Evolutionary conservation across 805 yeast genomes (phyloP), one percentile per base, ranked within the genome.

Genomic region (Cyberlindnera sargentensis): DNA sequence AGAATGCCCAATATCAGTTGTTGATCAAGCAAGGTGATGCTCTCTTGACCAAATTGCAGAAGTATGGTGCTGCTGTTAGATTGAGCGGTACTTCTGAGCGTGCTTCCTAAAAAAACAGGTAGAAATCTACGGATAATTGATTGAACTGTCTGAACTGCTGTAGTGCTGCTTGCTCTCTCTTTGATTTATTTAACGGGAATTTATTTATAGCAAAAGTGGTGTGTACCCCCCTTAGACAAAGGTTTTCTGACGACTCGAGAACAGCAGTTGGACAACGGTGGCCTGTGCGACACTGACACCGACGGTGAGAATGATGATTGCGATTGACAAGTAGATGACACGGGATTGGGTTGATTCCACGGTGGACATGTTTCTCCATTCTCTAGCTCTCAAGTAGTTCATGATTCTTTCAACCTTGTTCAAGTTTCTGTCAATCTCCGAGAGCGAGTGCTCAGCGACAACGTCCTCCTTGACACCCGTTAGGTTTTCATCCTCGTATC

Each of bases 31-130:
- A 84, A 61, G 98, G 99, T 49, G 99, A 93, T 60, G 79, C 82
- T 2, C 72, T 93, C 56, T 77, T 93, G 62, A 91, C 99, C 15
- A 93, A 91, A 64, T 74, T 93, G 60, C 99, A 93, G 64, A 93
- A 90, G 64, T 93, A 91, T 56, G 95, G 96, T 38, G 96, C 98
- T 37, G 96, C 97, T 24, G 98, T 93, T 40, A 85, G 95, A 63
- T 75, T 93, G 56, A 84, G 95, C 59, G 97, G 98, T 39, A 86
- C 96, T 27, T 85, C 95, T 27, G 96, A 89, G 61, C 74, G 80
- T 53, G 80, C 40, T 36, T 27, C 20, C 20, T 33, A 24, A 36
- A 31, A n/a, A 9, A 36, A 9, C 20, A 15, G 20, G 20, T 15
- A 15, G n/a, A 15, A 11, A 15, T 10, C 38, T 27, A n/a, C 24